phyloP scores from a whole-genome alignment of 1,139 yeast species.

The Protomyces gravidus region DNA sequence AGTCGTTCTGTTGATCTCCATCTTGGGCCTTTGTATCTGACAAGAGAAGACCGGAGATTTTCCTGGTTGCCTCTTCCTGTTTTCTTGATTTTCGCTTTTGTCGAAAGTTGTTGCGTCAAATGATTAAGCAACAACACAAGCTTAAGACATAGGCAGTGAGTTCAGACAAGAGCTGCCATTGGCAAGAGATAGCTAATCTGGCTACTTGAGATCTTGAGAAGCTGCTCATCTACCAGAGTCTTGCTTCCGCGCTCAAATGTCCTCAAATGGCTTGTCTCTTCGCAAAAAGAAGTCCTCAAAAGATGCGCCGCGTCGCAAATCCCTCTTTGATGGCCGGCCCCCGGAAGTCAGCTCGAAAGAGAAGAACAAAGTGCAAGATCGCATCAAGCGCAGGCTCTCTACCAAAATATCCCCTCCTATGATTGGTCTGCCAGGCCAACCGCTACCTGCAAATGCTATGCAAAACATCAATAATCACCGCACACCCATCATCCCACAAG shows the following conservation, averaged over 20 bases:
- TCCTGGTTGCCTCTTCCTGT: no score
- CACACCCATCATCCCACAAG: constrained; percentile 18
- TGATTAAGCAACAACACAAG: no score
- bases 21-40: no score
- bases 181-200: no score
- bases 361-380: constrained; percentile 19
- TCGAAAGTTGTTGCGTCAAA: no score
- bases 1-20: constrained; percentile 23
- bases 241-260: no score
- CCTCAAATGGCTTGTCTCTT: constrained; percentile 8
- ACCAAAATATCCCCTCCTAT: constrained; percentile 17
- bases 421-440: constrained; percentile 1
- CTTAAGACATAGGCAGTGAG: no score
- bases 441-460: constrained; percentile 7
- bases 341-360: constrained; percentile 20
- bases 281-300: constrained; percentile 20
- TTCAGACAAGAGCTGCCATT: no score
- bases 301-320: constrained; percentile 19
- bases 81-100: no score
- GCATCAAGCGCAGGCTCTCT: constrained; percentile 24
- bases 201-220: no score
- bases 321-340: constrained; percentile 20
- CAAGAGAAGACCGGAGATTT: no score
- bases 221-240: no score
- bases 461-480: constrained; percentile 20